These are phyloP conservation scores for Rhodamnia rubescens DNA, from an alignment of 345 rosid species.

Conservation along the genomic window DNA sequence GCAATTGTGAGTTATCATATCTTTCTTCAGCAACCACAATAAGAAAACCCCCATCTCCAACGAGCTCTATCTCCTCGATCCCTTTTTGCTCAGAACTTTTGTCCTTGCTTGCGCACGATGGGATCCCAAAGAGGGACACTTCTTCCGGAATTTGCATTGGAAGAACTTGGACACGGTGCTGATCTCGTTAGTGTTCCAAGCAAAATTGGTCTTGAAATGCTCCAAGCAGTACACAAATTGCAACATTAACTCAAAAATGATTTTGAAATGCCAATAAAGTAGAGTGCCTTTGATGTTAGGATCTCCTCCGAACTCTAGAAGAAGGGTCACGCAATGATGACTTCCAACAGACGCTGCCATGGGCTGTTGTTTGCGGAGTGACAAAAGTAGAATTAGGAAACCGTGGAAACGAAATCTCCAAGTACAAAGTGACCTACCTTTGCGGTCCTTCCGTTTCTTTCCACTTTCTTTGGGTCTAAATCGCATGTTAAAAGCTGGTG, in stretches of 20 bases:
- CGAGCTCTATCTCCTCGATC: slow-evolving; percentile 21
- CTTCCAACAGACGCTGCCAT: slow-evolving; percentile 63
- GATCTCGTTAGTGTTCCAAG: neutral
- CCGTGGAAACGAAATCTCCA: neutral
- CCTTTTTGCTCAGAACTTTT: no score
- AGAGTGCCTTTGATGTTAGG: slow-evolving; percentile 57
- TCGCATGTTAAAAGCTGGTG: no score
- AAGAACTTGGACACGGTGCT: neutral
- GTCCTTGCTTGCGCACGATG: slow-evolving; percentile 22
- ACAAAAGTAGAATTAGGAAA: neutral
- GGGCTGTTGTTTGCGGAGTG: slow-evolving; percentile 32
- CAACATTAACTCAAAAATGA: neutral
- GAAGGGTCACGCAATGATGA: slow-evolving; percentile 47
- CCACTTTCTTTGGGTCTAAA: no score
- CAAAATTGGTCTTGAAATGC: neutral
- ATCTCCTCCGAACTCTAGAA: slow-evolving; percentile 61
- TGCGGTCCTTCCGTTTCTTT: no score
- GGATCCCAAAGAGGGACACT: slow-evolving; percentile 85
- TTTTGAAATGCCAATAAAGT: neutral
- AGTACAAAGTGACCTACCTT: no score
- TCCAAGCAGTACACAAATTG: neutral
- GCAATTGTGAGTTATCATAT: neutral
- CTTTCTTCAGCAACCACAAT: slow-evolving; percentile 21
- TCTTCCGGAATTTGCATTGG: slow-evolving; percentile 60
- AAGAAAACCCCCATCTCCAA: slow-evolving; percentile 76